phyloP scores from a whole-genome alignment of 2,329 filamentous ascomycete genomes.

The Elsinoe necatrix region DNA sequence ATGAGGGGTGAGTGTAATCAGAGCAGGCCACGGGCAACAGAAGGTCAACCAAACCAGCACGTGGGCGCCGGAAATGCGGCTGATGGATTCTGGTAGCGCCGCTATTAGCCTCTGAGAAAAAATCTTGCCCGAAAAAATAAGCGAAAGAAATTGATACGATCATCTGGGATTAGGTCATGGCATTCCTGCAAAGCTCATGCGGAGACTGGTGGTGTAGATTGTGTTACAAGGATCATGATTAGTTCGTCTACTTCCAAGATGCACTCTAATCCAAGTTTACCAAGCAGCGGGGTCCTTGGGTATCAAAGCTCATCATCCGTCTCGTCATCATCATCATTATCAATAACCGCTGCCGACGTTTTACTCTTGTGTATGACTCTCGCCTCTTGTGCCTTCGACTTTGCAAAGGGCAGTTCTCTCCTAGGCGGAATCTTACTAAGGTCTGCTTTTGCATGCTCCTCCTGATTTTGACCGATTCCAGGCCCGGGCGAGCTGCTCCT shows the following conservation, averaged over 20 bases:
- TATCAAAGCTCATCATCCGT: conserved; percentile 29
- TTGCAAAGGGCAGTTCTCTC: conserved; percentile 41
- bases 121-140: no score
- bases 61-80: background rate
- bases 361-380: background rate
- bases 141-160: no score
- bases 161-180: no score
- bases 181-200: no score
- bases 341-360: conserved; percentile 17
- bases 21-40: background rate
- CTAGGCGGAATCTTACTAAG: conserved; percentile 30
- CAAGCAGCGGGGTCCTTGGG: background rate
- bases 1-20: background rate
- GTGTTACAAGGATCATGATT: background rate
- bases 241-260: background rate
- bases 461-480: conserved; percentile 11
- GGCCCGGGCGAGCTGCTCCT: background rate
- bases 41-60: background rate
- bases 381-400: conserved; percentile 4
- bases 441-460: background rate
- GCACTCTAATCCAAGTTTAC: background rate
- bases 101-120: background rate
- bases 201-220: no score
- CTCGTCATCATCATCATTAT: conserved; percentile 27
- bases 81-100: background rate